phyloP scores from a whole-genome alignment of 306 rosid genomes.

The Cicer cuneatum region DNA sequence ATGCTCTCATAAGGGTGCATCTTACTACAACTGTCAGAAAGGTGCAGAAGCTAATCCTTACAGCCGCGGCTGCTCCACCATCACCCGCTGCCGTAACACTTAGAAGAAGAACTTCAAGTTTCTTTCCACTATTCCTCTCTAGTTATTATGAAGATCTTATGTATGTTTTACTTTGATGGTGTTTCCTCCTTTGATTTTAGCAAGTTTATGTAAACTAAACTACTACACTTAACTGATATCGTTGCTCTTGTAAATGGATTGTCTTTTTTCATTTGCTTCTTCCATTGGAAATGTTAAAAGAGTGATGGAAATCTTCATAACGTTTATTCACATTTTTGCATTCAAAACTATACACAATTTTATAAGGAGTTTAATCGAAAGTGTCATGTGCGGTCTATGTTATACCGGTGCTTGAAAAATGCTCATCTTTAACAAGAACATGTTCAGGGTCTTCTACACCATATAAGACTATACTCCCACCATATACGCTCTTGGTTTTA shows the following conservation, averaged over 20 bases:
- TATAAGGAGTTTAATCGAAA: constrained; percentile 1
- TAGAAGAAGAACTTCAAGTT: neutral
- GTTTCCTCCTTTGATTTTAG: constrained; percentile 2
- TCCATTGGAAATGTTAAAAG: neutral
- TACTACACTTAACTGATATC: neutral
- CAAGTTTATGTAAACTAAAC: constrained; percentile 37
- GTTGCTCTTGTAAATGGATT: constrained; percentile 24
- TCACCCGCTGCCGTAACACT: constrained; percentile 75
- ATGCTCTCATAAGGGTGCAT: constrained; percentile 77
- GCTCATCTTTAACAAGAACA: no score
- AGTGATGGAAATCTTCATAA: constrained; percentile 7
- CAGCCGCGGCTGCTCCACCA: constrained; percentile 71
- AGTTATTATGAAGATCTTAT: constrained; percentile 10
- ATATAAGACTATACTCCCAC: no score
- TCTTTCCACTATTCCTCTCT: constrained; percentile 23
- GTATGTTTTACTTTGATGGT: constrained; percentile 24
- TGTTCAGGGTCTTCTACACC: no score
- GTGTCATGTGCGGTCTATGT: no score
- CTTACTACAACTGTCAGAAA: constrained; percentile 76
- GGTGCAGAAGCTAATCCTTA: constrained; percentile 83
- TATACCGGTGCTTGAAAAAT: no score
- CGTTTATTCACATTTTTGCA: neutral
- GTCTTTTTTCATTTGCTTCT: constrained; percentile 9
- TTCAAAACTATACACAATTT: neutral
- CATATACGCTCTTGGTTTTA: neutral